Base-by-base conservation (phyloP, 495 filamentous ascomycete species). In the Aspergillus indologenus region DNA sequence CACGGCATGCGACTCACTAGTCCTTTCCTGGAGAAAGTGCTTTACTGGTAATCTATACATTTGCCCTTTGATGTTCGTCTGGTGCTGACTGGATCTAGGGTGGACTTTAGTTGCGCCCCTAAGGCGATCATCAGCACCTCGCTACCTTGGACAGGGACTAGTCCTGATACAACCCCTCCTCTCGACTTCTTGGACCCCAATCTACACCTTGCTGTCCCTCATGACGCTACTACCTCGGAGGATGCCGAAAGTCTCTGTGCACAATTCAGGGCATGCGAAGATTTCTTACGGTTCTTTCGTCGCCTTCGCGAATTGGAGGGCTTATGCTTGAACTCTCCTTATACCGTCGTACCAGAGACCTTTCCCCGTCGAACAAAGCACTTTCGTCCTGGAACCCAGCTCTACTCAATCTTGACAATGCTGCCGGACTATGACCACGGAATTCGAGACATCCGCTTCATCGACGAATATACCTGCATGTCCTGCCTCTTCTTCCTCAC, bases 391-490 rank as follows among this genome's bases (percentile, higher is more conserved):
- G 63, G 61, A 7, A 67, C 65, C 4, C 58, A 53, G 12, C 51
- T 70, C 19, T 61, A 67, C 49, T 57, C 62, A 1, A 65, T 62
- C 1, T 53, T 70, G 8, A 67, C 67, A 12, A 58, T 61, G 49
- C 60, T 70, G 17, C 67, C 67, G 2, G 65, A 70, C 15, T 65
- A 70, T 31, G 65, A 70, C 22, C 67, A 64, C 45, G 67, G 67
- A 2, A 68, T 70, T 54, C 62, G 63, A 15, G 67, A 68, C 50
- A 58, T 70, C 24, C 67, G 67, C 5, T 70, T 70, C 43, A 70
- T 70, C 48, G 67, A 70, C 45, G 67, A 70, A 61, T 70, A 65
- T 31, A 64, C 67, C 7, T 61, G 65, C 57, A 65, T 70, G 59
- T 45, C 65, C n/a, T 70, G 67, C 18, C 59, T 70, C 51, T 63